phyloP scores from a whole-genome alignment of 1,139 yeast species.

The Wickerhamomyces sp. region DNA sequence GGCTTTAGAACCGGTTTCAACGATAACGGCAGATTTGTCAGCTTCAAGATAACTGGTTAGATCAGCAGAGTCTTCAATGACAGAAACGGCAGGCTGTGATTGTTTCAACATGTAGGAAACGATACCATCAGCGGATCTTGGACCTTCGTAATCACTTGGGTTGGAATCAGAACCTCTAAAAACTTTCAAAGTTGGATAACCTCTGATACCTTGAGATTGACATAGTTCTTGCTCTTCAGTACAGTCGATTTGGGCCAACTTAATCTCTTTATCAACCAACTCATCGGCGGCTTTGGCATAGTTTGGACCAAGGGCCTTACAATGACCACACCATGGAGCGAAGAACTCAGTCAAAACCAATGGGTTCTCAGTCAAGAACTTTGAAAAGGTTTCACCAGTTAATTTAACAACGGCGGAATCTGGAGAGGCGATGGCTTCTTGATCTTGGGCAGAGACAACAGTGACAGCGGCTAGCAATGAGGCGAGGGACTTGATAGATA shows the following conservation, averaged over 20 bases:
- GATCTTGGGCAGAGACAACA: conserved; percentile 25
- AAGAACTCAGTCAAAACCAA: conserved; percentile 90
- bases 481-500: conserved; percentile 18
- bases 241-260: conserved; percentile 91
- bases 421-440: conserved; percentile 69
- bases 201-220: conserved; percentile 66
- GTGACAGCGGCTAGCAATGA: conserved; percentile 23
- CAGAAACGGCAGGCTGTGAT: conserved; percentile 72
- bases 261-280: conserved; percentile 60
- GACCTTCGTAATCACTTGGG: conserved; percentile 70
- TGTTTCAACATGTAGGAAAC: conserved; percentile 76
- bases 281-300: conserved; percentile 78
- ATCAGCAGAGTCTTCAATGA: conserved; percentile 41
- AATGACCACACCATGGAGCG: conserved; percentile 99
- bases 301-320: conserved; percentile 92
- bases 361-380: conserved; percentile 65
- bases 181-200: conserved; percentile 89
- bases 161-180: conserved; percentile 56
- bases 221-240: conserved; percentile 82
- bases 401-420: conserved; percentile 87
- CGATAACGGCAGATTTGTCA: conserved; percentile 48
- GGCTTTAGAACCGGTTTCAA: conserved; percentile 33
- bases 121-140: conserved; percentile 77
- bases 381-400: conserved; percentile 54
- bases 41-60: conserved; percentile 45